Base-by-base conservation (phyloP, 495 filamentous ascomycete genomes). In the Aspergillus conjunctus region DNA sequence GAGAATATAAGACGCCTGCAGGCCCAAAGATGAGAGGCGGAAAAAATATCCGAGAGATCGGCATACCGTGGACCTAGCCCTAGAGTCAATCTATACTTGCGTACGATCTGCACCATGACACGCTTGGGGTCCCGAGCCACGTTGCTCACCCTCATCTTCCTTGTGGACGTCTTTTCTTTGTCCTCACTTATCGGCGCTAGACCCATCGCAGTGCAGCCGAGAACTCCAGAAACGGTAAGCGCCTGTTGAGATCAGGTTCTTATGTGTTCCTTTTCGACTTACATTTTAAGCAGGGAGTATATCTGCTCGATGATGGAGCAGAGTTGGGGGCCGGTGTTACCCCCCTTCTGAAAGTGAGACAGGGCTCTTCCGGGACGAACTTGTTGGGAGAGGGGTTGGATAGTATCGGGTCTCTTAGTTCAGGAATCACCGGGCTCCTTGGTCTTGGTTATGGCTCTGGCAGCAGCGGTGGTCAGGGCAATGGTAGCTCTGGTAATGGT, bases 101-200 rank as follows among this genome's bases (percentile, higher is more conserved):
- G 11, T 11, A n/a, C 15, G 37, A n/a, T 22, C n/a, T 11, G n/a
- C 44, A 48, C 17, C 20, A 48, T 48, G 44, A 17, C 44, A 48
- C 17, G 8, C 44, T 21, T 48, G 10, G 18, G 20, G n/a, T 48
- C 44, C 44, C 44, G 20, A 10, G 44, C 44, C 20, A 20, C 44
- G n/a, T 11, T 48, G 6, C 44, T 48, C 20, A 11, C 44, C 17
- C n/a, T 48, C n/a, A 48, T 48, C 18, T 48, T 48, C 44, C 44
- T 48, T 7, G 44, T 48, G 10, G 44, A 48, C 18, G 17, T 48
- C 18, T 48, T 48, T 21, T 48, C 44, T 10, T 48, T 48, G 5
- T 20, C 44, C 18, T 48, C 44, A 11, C 44, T 48, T 10, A 22
- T 22, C 20, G 6, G 18, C 18, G 44, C n/a, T 21, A 48, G 44